Percentiles rank a stretch among this genome's conserved stretches.
Conservation (phyloP, 805 yeast species). For the Suhomyces pyralidae region DNA sequence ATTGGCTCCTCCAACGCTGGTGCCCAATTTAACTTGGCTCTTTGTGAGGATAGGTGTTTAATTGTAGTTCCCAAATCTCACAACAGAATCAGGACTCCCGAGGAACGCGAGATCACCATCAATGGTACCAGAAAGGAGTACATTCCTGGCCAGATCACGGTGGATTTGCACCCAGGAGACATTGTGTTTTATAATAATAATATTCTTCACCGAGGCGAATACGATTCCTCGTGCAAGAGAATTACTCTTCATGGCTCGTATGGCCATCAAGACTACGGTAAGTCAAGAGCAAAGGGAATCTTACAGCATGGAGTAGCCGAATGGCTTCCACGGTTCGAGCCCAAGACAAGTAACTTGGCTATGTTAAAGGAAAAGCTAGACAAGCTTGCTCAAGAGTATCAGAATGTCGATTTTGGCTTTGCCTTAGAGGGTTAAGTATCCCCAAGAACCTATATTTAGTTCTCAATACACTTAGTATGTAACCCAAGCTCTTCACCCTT, state of each 20-base stretch:
- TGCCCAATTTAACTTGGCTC: conserved; percentile 50
- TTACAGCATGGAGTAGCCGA: conserved; percentile 51
- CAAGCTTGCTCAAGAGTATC: conserved; percentile 26
- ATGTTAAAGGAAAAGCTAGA: conserved; percentile 28
- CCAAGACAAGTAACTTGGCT: conserved; percentile 27
- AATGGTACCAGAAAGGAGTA: conserved; percentile 29
- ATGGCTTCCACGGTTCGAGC: conserved; percentile 41
- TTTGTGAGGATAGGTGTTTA: conserved; percentile 45
- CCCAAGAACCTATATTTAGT: too few relatives aligned
- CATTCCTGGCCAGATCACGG: conserved; percentile 40
- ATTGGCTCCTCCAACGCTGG: conserved; percentile 42
- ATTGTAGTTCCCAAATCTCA: conserved; percentile 51
- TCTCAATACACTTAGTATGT: too few relatives aligned
- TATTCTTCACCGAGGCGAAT: conserved; percentile 48
- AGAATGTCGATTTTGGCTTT: conserved; percentile 34
- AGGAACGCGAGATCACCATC: conserved; percentile 41
- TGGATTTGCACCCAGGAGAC: conserved; percentile 48
- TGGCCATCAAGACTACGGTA: conserved; percentile 43
- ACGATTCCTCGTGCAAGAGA: conserved; percentile 35
- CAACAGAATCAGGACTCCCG: conserved; percentile 41
- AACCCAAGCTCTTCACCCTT: too few relatives aligned
- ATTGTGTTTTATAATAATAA: conserved; percentile 49
- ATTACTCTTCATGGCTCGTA: conserved; percentile 51
- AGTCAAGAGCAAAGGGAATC: conserved; percentile 47
- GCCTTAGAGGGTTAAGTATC: conserved; percentile 37